Evolutionary conservation across 2,329 filamentous ascomycete genomes (phyloP).

Genomic region (Fusarium fujikuroi): DNA sequence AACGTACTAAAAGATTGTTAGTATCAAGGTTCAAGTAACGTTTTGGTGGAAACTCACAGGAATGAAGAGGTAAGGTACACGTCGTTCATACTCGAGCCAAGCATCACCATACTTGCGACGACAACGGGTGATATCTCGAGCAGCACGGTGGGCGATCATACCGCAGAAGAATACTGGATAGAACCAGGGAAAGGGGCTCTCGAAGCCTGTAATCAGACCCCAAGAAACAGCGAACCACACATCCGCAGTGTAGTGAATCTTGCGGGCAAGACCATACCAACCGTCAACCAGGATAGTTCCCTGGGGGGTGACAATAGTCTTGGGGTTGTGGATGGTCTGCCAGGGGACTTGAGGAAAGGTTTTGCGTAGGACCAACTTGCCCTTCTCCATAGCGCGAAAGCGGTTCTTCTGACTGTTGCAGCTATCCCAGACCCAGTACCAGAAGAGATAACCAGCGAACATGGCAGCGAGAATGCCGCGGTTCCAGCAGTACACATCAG

Average conservation of each 20-base stretch:
- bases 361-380: slow-evolving; percentile 74
- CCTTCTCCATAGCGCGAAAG: slow-evolving; percentile 83
- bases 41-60: slow-evolving; percentile 57
- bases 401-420: slow-evolving; percentile 94
- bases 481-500: slow-evolving; percentile 81
- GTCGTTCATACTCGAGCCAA: slow-evolving; percentile 82
- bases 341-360: slow-evolving; percentile 93
- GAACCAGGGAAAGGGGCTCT: slow-evolving; percentile 89
- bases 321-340: slow-evolving; percentile 83
- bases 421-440: slow-evolving; percentile 94
- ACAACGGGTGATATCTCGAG: slow-evolving; percentile 81
- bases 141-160: slow-evolving; percentile 85
- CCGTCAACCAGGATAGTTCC: slow-evolving; percentile 85
- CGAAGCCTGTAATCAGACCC: slow-evolving; percentile 63
- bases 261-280: slow-evolving; percentile 83
- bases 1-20: slow-evolving; percentile 52
- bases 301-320: slow-evolving; percentile 76
- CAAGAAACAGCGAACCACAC: slow-evolving; percentile 61
- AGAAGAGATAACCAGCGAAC: slow-evolving; percentile 78
- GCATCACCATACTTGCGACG: slow-evolving; percentile 82
- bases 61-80: slow-evolving; percentile 86
- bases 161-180: slow-evolving; percentile 83
- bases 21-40: neutral
- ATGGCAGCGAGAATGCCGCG: slow-evolving; percentile 72
- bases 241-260: slow-evolving; percentile 63